Percentiles rank a stretch among this genome's conserved stretches.
Evolutionary conservation across 2,329 filamentous ascomycete genomes (phyloP).

Genomic region (Tolypocladium paradoxum): DNA sequence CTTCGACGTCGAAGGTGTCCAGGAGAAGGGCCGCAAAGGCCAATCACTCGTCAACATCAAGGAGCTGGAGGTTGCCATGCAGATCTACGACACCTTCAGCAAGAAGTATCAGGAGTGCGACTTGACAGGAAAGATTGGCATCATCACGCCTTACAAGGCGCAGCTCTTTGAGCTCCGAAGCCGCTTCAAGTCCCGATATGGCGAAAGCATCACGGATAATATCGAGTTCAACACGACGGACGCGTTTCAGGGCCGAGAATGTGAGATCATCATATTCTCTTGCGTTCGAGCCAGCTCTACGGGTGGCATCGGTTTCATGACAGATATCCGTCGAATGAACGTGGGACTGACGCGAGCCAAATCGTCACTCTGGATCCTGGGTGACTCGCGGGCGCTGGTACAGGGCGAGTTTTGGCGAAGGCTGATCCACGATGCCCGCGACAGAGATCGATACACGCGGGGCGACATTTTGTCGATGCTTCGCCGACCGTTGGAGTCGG

Average conservation of each 20-base stretch:
- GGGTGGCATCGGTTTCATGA: constrained; percentile 96
- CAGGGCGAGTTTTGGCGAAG: constrained; percentile 87
- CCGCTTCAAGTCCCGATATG: constrained; percentile 63
- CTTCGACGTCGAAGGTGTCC: constrained; percentile 88
- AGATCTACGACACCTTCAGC: constrained; percentile 70
- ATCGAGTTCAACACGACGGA: constrained; percentile 99
- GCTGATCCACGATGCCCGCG: constrained; percentile 71
- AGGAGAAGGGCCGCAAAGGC: constrained; percentile 68
- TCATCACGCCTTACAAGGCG: constrained; percentile 97
- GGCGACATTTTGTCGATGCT: constrained; percentile 46
- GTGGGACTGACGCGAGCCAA: constrained; percentile 95
- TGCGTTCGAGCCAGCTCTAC: constrained; percentile 90
- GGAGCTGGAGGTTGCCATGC: constrained; percentile 78
- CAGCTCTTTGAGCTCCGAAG: constrained; percentile 72
- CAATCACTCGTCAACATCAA: constrained; percentile 84
- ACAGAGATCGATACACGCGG: constrained; percentile 64
- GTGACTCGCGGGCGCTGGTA: constrained; percentile 75
- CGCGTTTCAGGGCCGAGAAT: constrained; percentile 93
- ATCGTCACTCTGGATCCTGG: constrained; percentile 91
- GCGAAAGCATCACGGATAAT: constrained; percentile 60
- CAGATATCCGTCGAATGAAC: constrained; percentile 98
- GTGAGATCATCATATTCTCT: constrained; percentile 97
- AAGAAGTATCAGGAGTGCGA: constrained; percentile 60
- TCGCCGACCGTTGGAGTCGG: constrained; percentile 28
- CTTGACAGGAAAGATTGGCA: constrained; percentile 76